Percentiles rank a stretch among this genome's conserved stretches.
These are phyloP conservation scores for Hsuehochloa calcarea DNA, from an alignment of 176 grass and related monocot genomes.

Conservation along the genomic window DNA sequence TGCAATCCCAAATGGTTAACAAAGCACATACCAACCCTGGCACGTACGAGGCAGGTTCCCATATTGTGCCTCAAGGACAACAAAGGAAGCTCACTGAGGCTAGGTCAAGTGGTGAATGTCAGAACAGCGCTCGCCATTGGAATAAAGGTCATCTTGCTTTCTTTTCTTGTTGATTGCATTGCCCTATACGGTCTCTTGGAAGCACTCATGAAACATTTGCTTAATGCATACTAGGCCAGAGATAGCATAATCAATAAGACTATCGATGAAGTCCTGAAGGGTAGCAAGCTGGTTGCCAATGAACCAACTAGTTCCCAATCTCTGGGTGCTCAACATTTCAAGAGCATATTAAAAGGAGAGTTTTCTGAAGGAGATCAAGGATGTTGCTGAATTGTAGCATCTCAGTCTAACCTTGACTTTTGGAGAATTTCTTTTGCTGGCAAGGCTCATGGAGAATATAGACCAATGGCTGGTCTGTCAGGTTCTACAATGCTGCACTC, in stretches of 20 bases:
- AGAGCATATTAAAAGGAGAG: background rate
- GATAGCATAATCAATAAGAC: slow-evolving; percentile 44
- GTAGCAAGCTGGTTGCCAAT: background rate
- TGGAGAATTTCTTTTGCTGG: background rate
- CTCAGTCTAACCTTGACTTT: background rate
- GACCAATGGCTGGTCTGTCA: no score
- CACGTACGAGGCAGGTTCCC: slow-evolving; percentile 68
- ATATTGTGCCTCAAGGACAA: slow-evolving; percentile 79
- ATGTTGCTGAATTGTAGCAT: background rate
- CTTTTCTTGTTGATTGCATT: background rate
- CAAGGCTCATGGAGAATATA: background rate
- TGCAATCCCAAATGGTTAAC: slow-evolving; percentile 93
- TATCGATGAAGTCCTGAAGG: slow-evolving; percentile 33
- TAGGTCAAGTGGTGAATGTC: slow-evolving; percentile 74
- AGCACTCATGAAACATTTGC: slow-evolving; percentile 1
- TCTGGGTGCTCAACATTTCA: background rate
- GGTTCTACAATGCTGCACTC: background rate
- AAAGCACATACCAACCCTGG: slow-evolving; percentile 71
- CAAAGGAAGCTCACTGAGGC: slow-evolving; percentile 74
- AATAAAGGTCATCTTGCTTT: slow-evolving; percentile 61
- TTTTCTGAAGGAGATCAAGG: background rate
- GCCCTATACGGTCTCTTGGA: background rate
- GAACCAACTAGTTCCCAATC: background rate
- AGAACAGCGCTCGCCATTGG: slow-evolving; percentile 80
- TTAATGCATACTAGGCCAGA: slow-evolving; percentile 33